These are phyloP conservation scores for Candida tallmaniae DNA, from an alignment of 805 yeast genomes.

Conservation along the genomic window DNA sequence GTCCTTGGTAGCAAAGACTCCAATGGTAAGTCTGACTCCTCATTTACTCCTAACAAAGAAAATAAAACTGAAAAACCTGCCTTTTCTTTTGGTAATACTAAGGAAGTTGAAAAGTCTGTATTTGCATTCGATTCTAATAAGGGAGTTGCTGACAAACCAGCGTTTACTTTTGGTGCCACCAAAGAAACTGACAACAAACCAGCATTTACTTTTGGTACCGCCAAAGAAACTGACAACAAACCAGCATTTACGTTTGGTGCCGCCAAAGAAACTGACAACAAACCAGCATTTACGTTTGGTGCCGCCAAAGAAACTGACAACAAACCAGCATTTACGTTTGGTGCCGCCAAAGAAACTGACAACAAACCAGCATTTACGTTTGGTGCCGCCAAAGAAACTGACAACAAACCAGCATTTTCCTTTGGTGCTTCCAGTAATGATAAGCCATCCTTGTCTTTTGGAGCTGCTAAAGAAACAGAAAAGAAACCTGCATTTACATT, in stretches of 20 bases:
- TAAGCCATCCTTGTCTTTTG: slow-evolving; percentile 18
- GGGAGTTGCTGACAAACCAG: slow-evolving; percentile 18
- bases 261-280: slow-evolving; percentile 1
- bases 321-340: slow-evolving; percentile 17
- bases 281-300: slow-evolving; percentile 15
- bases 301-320: slow-evolving; percentile 1
- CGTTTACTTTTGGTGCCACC: slow-evolving; percentile 15
- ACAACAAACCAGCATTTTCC: slow-evolving; percentile 19
- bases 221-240: slow-evolving; percentile 1
- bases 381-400: slow-evolving; percentile 4
- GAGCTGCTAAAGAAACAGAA: slow-evolving; percentile 6
- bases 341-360: slow-evolving; percentile 1
- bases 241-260: slow-evolving; percentile 16
- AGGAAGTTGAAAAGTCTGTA: slow-evolving; percentile 44
- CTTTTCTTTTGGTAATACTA: slow-evolving; percentile 33
- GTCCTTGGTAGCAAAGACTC: no score
- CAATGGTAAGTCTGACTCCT: slow-evolving; percentile 10
- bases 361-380: slow-evolving; percentile 14
- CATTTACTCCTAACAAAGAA: slow-evolving; percentile 10
- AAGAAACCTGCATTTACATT: slow-evolving; percentile 23
- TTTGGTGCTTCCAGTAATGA: slow-evolving; percentile 12
- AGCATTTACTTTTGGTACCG: neutral
- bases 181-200: slow-evolving; percentile 1
- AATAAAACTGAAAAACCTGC: slow-evolving; percentile 23
- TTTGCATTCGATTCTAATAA: slow-evolving; percentile 66